These are phyloP conservation scores for Pistacia integerrima DNA, from an alignment of 345 rosid species.

Conservation along the genomic window DNA sequence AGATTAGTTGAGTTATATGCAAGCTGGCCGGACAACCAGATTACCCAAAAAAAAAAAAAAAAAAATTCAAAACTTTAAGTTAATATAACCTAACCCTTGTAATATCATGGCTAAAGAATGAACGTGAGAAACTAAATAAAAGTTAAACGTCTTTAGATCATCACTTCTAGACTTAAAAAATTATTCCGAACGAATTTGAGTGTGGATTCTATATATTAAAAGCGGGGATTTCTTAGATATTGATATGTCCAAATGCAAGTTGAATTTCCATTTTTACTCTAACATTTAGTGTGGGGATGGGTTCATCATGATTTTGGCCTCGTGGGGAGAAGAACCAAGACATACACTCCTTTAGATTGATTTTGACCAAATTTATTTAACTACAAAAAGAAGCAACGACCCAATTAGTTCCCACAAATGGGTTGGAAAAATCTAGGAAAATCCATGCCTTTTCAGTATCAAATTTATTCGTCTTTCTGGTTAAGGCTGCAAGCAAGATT, in stretches of 20 bases:
- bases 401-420: neutral
- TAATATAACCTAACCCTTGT: too few relatives aligned
- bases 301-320: neutral
- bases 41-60: too few relatives aligned
- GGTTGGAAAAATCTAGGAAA: neutral
- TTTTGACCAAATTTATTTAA: neutral
- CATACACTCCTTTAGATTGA: neutral
- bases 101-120: too few relatives aligned
- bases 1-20: too few relatives aligned
- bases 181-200: too few relatives aligned
- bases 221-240: too few relatives aligned
- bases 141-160: too few relatives aligned
- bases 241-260: neutral
- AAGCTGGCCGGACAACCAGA: too few relatives aligned
- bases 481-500: neutral
- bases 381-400: neutral
- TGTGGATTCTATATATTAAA: too few relatives aligned
- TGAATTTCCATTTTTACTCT: neutral
- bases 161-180: too few relatives aligned
- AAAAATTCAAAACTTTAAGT: too few relatives aligned
- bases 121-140: too few relatives aligned
- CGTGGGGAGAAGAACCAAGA: slow-evolving; percentile 9
- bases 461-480: neutral
- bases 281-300: neutral
- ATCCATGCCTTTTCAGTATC: neutral